phyloP scores from a whole-genome alignment of 2,329 filamentous ascomycete genomes.

The Akanthomyces dipterigenus region DNA sequence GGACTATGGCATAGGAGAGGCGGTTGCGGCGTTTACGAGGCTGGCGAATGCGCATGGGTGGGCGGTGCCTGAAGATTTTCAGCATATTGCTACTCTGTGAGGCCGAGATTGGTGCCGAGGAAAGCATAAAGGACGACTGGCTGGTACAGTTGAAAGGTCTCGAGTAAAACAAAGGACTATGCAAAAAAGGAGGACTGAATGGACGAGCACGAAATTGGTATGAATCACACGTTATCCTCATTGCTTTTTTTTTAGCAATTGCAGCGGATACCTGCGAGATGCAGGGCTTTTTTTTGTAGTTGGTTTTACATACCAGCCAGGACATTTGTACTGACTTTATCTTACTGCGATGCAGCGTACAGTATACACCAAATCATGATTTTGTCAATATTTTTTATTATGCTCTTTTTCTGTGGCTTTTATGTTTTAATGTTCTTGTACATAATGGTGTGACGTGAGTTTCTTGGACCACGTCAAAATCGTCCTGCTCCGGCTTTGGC shows the following conservation, averaged over 20 bases:
- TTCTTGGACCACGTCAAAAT: not conserved
- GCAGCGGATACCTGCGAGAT: too few relatives aligned
- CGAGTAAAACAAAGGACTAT: too few relatives aligned
- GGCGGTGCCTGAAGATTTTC: constrained; percentile 43
- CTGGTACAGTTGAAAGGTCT: not conserved
- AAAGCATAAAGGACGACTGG: not conserved
- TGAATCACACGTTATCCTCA: too few relatives aligned
- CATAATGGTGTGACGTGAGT: too few relatives aligned
- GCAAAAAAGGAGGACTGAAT: too few relatives aligned
- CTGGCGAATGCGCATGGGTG: constrained; percentile 29
- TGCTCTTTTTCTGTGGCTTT: not conserved
- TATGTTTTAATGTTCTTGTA: not conserved
- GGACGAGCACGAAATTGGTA: too few relatives aligned
- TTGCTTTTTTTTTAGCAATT: too few relatives aligned
- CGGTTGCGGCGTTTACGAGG: constrained; percentile 64
- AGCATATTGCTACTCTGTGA: not conserved
- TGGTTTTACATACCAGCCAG: too few relatives aligned
- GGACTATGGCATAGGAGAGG: constrained; percentile 64
- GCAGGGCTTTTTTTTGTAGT: too few relatives aligned
- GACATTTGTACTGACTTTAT: too few relatives aligned
- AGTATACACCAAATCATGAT: not conserved
- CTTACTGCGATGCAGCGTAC: not conserved
- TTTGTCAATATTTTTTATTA: not conserved
- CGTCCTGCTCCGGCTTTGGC: too few relatives aligned
- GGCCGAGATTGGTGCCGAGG: not conserved